Conservation (phyloP, 2,329 filamentous ascomycete genomes). For the Verticillium isaacii region DNA sequence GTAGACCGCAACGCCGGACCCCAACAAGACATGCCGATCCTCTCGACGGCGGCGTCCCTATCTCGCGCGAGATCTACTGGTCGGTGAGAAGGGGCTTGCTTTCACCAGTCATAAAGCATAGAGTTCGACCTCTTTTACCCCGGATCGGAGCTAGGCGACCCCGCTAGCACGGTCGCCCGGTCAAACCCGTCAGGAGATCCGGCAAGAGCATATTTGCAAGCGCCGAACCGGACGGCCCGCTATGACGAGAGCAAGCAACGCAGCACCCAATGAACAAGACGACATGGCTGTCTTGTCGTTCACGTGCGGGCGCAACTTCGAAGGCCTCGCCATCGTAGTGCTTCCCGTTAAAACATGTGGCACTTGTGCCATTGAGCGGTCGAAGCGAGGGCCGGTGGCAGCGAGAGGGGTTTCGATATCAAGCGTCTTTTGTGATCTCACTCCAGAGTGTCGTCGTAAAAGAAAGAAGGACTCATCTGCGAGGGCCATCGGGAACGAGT, state of each 20-base stretch:
- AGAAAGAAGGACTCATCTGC: neutral
- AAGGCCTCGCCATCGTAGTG: neutral
- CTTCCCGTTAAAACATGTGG: neutral
- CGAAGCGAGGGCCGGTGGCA: neutral
- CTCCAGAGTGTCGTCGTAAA: neutral
- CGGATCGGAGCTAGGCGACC: neutral
- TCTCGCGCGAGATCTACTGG: neutral
- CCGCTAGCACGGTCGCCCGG: neutral
- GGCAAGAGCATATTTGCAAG: neutral
- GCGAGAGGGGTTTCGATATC: neutral
- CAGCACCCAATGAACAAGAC: neutral
- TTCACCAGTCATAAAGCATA: neutral
- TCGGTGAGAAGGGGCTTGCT: neutral
- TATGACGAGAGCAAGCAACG: neutral
- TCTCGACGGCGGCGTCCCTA: neutral
- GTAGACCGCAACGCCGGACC: neutral
- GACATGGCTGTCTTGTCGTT: neutral
- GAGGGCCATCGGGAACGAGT: neutral
- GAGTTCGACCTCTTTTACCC: neutral
- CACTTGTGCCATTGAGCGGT: neutral
- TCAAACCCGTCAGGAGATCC: neutral
- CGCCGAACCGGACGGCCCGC: neutral
- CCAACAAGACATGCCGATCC: neutral
- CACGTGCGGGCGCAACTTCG: neutral
- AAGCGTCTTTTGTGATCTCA: neutral